Evolutionary conservation across 257 asterid species (phyloP).

Genomic region (Eucommia ulmoides): DNA sequence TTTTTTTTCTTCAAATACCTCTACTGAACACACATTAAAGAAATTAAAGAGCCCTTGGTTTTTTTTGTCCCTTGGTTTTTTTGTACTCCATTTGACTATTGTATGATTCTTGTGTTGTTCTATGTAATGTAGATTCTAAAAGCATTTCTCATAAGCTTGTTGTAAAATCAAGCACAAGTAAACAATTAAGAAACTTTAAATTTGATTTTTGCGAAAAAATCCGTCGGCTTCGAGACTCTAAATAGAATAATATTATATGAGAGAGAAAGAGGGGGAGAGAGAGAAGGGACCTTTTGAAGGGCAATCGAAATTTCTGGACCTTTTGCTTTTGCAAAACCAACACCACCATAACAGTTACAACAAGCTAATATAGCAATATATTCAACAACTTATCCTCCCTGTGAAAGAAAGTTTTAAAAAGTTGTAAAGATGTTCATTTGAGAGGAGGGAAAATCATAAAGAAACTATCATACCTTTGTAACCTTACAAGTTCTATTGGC

Average conservation of each 20-base stretch:
- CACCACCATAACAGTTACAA: slow-evolving; percentile 86
- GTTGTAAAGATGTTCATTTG: slow-evolving; percentile 7
- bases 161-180: slow-evolving; percentile 10
- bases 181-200: background rate
- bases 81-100: slow-evolving; percentile 75
- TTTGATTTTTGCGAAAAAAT: too few relatives aligned
- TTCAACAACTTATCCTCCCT: slow-evolving; percentile 85
- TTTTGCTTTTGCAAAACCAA: slow-evolving; percentile 94
- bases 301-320: slow-evolving; percentile 72
- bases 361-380: slow-evolving; percentile 86
- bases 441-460: background rate
- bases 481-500: slow-evolving; percentile 80
- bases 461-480: slow-evolving; percentile 56
- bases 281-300: slow-evolving; percentile 95
- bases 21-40: too few relatives aligned
- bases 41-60: slow-evolving; percentile 51
- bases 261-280: too few relatives aligned
- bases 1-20: too few relatives aligned
- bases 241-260: too few relatives aligned
- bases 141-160: slow-evolving; percentile 91
- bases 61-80: too few relatives aligned
- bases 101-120: slow-evolving; percentile 92
- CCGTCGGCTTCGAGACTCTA: too few relatives aligned
- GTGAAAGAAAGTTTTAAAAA: slow-evolving; percentile 12
- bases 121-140: slow-evolving; percentile 81